phyloP scores from a whole-genome alignment of 176 grass and related monocot species.

The Oryza meyeriana region DNA sequence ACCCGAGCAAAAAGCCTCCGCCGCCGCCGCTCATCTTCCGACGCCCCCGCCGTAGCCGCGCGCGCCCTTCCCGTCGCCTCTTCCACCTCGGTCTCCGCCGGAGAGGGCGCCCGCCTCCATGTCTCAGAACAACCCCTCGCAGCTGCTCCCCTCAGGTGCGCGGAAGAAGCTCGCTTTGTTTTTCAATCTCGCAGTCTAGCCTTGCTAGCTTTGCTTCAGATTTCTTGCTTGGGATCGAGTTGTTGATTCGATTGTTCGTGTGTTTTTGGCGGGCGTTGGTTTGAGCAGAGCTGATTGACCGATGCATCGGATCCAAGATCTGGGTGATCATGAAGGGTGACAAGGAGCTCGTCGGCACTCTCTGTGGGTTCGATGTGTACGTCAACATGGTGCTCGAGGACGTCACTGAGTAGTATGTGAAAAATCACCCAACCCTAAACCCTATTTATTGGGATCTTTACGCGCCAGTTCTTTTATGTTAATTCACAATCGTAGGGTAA shows the following conservation, averaged over 20 bases:
- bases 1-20: background rate
- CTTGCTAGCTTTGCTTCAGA: background rate
- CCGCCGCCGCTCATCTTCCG: background rate
- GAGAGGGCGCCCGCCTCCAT: slow-evolving; percentile 2
- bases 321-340: slow-evolving; percentile 99
- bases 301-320: slow-evolving; percentile 98
- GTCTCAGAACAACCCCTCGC: slow-evolving; percentile 94
- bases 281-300: slow-evolving; percentile 81
- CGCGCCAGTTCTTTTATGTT: background rate
- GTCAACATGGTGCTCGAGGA: slow-evolving; percentile 99
- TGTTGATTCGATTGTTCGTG: background rate
- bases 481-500: background rate
- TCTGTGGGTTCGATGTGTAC: slow-evolving; percentile 94
- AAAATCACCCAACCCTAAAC: slow-evolving; percentile 43
- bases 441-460: background rate
- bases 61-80: background rate
- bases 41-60: background rate
- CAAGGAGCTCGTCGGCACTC: slow-evolving; percentile 97
- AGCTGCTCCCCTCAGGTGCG: slow-evolving; percentile 88
- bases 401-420: slow-evolving; percentile 94
- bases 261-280: background rate
- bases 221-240: background rate
- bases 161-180: background rate
- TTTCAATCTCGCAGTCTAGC: background rate
- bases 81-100: background rate